A percentile compares a stretch with the other conserved stretches of the same genome.
These are phyloP conservation scores for Hypoxylon sp. DNA, from an alignment of 2,329 filamentous ascomycete genomes.

Conservation along the genomic window DNA sequence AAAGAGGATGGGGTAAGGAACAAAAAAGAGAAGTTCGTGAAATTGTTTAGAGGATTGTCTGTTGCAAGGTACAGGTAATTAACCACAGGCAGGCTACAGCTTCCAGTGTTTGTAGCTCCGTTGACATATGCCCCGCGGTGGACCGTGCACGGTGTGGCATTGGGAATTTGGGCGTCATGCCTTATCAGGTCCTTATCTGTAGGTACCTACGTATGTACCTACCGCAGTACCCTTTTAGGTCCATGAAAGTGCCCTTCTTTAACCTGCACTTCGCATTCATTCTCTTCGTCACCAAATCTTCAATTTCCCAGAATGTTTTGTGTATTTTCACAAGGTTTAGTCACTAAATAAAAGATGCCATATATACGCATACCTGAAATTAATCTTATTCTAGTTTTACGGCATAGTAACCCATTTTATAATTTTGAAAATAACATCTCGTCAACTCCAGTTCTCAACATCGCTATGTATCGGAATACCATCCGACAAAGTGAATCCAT, in stretches of 20 bases:
- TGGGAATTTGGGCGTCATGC: no score
- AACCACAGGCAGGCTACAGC: conserved; percentile 21
- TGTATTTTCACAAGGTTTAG: no score
- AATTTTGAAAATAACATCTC: not conserved
- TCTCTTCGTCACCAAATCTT: conserved; percentile 15
- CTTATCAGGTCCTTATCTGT: conserved; percentile 1
- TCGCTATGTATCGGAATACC: no score
- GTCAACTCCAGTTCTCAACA: not conserved
- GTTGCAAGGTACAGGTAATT: conserved; percentile 2
- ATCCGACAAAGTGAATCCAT: not conserved
- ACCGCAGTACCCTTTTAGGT: no score
- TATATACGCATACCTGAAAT: no score
- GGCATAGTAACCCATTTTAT: no score
- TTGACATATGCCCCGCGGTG: conserved; percentile 22
- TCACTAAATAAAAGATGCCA: no score
- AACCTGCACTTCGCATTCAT: not conserved
- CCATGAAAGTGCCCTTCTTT: conserved; percentile 4
- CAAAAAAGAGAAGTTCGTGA: conserved; percentile 9
- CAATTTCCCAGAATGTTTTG: conserved; percentile 14
- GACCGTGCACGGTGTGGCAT: conserved; percentile 17
- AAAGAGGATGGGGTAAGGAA: not conserved
- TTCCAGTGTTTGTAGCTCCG: not conserved
- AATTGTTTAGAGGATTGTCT: conserved; percentile 12
- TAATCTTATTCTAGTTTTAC: no score
- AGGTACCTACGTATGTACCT: conserved; percentile 12